Percentiles rank a stretch among this genome's conserved stretches.
These are phyloP conservation scores for Gremmenia infestans DNA, from an alignment of 2,329 filamentous ascomycete genomes.

Conservation along the genomic window DNA sequence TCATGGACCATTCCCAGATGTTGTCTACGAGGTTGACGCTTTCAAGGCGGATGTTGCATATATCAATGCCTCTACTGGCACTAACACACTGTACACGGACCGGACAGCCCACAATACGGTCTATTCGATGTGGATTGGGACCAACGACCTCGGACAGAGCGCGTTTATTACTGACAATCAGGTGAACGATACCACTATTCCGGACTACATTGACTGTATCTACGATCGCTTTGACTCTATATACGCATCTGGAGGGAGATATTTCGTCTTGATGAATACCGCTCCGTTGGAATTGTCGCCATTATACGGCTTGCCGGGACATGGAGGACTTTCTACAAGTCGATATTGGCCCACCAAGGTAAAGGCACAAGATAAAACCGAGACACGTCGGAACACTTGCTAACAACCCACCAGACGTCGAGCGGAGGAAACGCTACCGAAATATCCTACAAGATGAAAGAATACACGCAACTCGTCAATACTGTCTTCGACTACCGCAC, in stretches of 20 bases:
- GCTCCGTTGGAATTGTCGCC: conserved; percentile 64
- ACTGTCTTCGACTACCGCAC: conserved; percentile 44
- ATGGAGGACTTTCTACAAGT: conserved; percentile 38
- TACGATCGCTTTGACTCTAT: conserved; percentile 58
- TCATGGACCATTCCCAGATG: conserved; percentile 54
- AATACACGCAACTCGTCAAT: conserved; percentile 48
- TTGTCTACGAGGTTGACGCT: conserved; percentile 55
- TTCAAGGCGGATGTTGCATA: conserved; percentile 46
- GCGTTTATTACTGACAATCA: conserved; percentile 65
- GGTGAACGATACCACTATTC: conserved; percentile 49
- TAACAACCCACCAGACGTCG: conserved; percentile 33
- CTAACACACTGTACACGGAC: conserved; percentile 39
- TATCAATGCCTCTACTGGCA: conserved; percentile 26
- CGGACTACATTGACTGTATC: conserved; percentile 63
- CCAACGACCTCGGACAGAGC: conserved; percentile 66
- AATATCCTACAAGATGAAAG: conserved; percentile 42
- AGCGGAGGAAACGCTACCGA: conserved; percentile 42
- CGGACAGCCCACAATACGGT: conserved; percentile 55
- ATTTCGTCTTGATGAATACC: conserved; percentile 68
- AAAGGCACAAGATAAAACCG: background rate
- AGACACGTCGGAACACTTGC: background rate
- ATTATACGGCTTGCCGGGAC: conserved; percentile 51
- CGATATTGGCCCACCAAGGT: conserved; percentile 41
- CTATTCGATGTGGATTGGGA: conserved; percentile 76
- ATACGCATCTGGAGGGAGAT: conserved; percentile 61